A percentile compares a stretch with the other conserved stretches of the same genome.
These are phyloP conservation scores for Closterium sp. DNA, from an alignment of 139 green algal species.

Conservation along the genomic window DNA sequence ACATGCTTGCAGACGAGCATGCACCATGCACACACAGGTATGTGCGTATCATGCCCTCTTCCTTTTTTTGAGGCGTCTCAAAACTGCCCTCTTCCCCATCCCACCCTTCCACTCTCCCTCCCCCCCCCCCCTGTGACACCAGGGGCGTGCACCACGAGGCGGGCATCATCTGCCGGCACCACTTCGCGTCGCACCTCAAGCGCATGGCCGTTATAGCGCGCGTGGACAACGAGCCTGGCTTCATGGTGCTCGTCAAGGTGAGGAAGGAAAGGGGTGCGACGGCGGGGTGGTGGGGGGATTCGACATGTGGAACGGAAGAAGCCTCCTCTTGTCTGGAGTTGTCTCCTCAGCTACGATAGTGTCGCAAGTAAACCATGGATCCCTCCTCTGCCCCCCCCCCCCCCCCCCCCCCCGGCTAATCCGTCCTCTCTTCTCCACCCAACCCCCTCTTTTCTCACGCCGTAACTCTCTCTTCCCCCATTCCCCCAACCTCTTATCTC, in stretches of 20 bases:
- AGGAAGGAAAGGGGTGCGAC: too few relatives aligned
- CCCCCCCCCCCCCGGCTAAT: not conserved
- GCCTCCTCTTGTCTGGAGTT: too few relatives aligned
- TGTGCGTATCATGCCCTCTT: too few relatives aligned
- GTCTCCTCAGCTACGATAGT: too few relatives aligned
- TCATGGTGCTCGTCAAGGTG: slow-evolving; percentile 46
- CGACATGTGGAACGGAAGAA: too few relatives aligned
- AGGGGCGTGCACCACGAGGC: slow-evolving; percentile 16
- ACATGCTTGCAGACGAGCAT: not conserved
- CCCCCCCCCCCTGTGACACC: not conserved
- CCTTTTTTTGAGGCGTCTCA: too few relatives aligned
- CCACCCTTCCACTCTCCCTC: not conserved
- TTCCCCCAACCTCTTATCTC: not conserved
- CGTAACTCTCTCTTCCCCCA: not conserved
- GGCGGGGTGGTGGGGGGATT: too few relatives aligned
- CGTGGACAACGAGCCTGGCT: slow-evolving; percentile 46
- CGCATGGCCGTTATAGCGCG: slow-evolving; percentile 81
- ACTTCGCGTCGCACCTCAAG: slow-evolving; percentile 89
- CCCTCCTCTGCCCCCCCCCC: not conserved
- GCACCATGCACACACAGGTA: not conserved
- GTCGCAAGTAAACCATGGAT: too few relatives aligned
- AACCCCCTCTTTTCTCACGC: not conserved
- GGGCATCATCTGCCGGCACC: slow-evolving; percentile 70
- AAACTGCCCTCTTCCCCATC: not conserved
- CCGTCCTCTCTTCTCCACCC: not conserved